A percentile compares a stretch with the other conserved stretches of the same genome.
Conservation (phyloP, 1,139 yeast species). For the Ogataea hybrid region DNA sequence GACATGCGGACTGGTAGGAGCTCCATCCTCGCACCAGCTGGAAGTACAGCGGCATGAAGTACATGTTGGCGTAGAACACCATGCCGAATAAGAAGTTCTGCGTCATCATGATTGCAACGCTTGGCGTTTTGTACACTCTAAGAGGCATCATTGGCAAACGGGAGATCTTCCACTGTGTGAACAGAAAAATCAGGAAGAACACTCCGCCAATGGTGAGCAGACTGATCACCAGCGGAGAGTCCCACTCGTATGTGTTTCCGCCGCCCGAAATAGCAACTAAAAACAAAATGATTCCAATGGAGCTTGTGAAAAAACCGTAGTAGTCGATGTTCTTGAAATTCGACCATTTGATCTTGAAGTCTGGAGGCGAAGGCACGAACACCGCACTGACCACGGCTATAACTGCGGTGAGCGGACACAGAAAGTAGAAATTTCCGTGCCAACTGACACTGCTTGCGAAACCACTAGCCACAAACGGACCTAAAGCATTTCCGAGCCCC, state of each 20-base stretch:
- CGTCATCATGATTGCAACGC: slow-evolving; percentile 41
- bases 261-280: slow-evolving; percentile 54
- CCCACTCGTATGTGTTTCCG: slow-evolving; percentile 51
- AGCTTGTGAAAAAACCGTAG: slow-evolving; percentile 45
- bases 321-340: slow-evolving; percentile 47
- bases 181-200: slow-evolving; percentile 39
- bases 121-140: slow-evolving; percentile 39
- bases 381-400: slow-evolving; percentile 9
- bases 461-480: slow-evolving; percentile 57
- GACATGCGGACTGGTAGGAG: slow-evolving; percentile 39
- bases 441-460: slow-evolving; percentile 44
- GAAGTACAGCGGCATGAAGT: slow-evolving; percentile 50
- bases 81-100: slow-evolving; percentile 51
- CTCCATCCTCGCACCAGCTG: slow-evolving; percentile 46
- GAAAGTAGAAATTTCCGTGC: slow-evolving; percentile 48
- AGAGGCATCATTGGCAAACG: slow-evolving; percentile 57
- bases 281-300: slow-evolving; percentile 43
- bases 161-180: slow-evolving; percentile 50
- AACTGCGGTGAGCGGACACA: slow-evolving; percentile 41
- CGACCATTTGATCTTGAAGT: slow-evolving; percentile 26
- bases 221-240: slow-evolving; percentile 46
- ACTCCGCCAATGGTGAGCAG: slow-evolving; percentile 47
- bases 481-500: slow-evolving; percentile 53
- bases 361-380: slow-evolving; percentile 19
- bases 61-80: slow-evolving; percentile 43